Base-by-base conservation (phyloP, 768 basidiomycete genomes). In the Kwoniella sp. region DNA sequence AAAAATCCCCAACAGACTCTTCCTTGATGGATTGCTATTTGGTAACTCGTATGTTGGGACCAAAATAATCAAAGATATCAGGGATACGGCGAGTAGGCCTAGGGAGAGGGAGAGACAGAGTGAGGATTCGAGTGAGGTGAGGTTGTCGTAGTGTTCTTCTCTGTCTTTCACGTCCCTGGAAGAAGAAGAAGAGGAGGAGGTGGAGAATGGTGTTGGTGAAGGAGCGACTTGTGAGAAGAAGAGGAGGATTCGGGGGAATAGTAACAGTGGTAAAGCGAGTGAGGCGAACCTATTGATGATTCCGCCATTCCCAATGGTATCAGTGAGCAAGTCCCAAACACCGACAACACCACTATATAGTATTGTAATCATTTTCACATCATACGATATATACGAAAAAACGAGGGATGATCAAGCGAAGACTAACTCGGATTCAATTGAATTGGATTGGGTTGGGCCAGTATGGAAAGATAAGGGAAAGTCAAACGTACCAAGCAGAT, bases 181-280 rank as follows among this genome's bases (percentile, higher is more conserved):
- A 44, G 8, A 19, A 44, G 8, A 19, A 10, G 40, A 9, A 4
- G 40, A 10, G 17, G 55, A 33, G 12, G 47, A 26, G n/a, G 57
- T 51, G 30, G 58, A 33, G 49, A 59, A 54, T 5, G 63, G 36
- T 9, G 67, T 52, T 2, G 63, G 44, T 15, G 67, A 55, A 6
- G 74, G 68, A 17, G 74, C 60, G 1, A 66, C 68, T 60, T 80
- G 79, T 13, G 77, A 56, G 66, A 80, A 76, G 68, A 80, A 80
- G n/a, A 78, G 57, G 17, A 80, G 67, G 49, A 80, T 66, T 13
- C 79, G 72, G 2, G 79, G 77, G 67, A 80, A 80, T 33, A 80
- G 70, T 9, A 80, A 58, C 1, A 78, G 60, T 1, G 77, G 79
- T 15, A 77, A 24, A 26, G 71, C 72, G 25, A 78, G 71, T 30